Evolutionary conservation across 352 stramenopile species (phyloP), one percentile per base, ranked within the genome.

Genomic region (Pythium sukuiense): DNA sequence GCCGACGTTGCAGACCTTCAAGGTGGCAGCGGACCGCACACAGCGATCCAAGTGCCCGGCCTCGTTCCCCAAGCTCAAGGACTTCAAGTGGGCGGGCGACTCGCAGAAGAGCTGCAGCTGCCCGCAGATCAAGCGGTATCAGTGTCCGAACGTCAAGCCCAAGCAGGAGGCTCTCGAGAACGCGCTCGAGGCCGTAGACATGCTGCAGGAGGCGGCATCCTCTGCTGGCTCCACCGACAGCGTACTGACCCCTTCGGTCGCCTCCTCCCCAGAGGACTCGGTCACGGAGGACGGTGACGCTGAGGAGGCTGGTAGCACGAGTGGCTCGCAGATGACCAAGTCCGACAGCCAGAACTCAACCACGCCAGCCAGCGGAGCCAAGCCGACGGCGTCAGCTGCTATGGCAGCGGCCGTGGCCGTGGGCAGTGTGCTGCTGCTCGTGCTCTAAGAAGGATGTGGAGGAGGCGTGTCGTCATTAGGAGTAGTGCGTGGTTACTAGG

Each of bases 121-220:
- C 43, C 76, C 73, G 18, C 16, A 59, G 48, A 49, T 71, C 6
- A 48, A 54, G 20, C 46, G 58, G 18, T 78, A 73, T 60, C 73
- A 83, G 66, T 86, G 77, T 29, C 73, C 76, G 13, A 68, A 70
- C 32, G 63, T 81, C 43, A 50, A 56, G 5, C 14, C 59, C 1
- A 24, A 3, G 20, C 24, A 55, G 24, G 43, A 46, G 29, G n/a
- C 46, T 11, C 9, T 33, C 37, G 6, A 41, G 13, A 48, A 63
- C 35, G 46, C 37, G 7, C 24, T 27, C 1, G 8, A 24, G 41
- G n/a, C n/a, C 39, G 39, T 48, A 3, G 39, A 48, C 18, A 24
- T 48, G 39, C 39, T 48, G 14, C 39, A 48, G 37, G 37, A 45
- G 39, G 18, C 39, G 14, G 16, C 16, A 2, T 48, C 50, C 6